Base-by-base conservation (phyloP, 495 filamentous ascomycete genomes). In the Lasiosphaeris hirsuta region DNA sequence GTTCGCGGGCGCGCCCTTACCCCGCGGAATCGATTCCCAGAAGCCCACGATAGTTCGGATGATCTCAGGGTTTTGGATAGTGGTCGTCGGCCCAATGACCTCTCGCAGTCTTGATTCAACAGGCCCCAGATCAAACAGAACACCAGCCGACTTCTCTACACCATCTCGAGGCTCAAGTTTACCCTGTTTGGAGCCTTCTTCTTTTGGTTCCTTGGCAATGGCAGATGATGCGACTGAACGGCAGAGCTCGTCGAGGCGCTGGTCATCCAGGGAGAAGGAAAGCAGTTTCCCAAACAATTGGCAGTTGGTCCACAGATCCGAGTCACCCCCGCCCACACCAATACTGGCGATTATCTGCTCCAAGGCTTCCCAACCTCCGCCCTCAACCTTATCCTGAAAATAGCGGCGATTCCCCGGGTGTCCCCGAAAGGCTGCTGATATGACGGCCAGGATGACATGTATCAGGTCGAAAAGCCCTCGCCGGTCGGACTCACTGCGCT, bases 371-470 rank as follows among this genome's bases (percentile, higher is more conserved):
- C 88, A 90, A 8, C 91, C 90, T 51, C 87, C 87, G n/a, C 83
- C 84, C 14, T 85, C 75, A 23, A 92, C 82, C 55, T 82, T 80
- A 57, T 82, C 83, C 49, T 83, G 80, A 71, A 97, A 97, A 70
- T 92, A 96, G 56, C 87, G 84, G 58, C 85, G 79, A 73, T 97
- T 98, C 10, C 92, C 93, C 56, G 85, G 80, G 72, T 97, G 92
- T 14, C 85, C 84, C 45, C 84, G 83, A 63, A 97, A 81, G 23
- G 86, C 84, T 49, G 90, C 87, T 1, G 88, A 85, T 40, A 97
- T 67, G 11, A 90, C 82, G 52, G 81, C 80, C 40, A 97, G 78
- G 10, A 84, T 73, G 51, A 81, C 82, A 70, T 89, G 87, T 40
- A 90, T 73, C 19, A 96, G 73, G 23, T 86, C 80, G 65, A 94